These are phyloP conservation scores for Cornus florida DNA, from an alignment of 148 eudicot species.

Conservation along the genomic window DNA sequence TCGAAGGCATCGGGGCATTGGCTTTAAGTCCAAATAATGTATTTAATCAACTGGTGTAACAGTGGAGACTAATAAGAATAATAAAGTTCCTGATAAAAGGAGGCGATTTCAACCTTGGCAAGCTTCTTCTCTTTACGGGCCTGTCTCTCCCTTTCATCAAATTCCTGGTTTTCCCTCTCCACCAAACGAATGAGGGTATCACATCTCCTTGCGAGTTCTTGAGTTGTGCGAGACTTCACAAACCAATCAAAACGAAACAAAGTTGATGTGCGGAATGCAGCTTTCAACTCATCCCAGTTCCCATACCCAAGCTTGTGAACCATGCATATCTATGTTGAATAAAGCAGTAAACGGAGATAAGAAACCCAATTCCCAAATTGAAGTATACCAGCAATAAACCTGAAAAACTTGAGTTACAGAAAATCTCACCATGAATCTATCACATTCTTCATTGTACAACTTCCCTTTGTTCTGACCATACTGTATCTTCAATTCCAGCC, in stretches of 20 bases:
- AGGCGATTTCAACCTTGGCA: constrained; percentile 57
- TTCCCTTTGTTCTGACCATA: constrained; percentile 99
- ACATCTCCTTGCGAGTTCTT: constrained; percentile 97
- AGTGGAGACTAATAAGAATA: neutral
- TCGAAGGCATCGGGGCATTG: neutral
- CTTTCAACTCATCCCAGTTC: constrained; percentile 97
- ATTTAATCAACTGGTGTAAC: too few species aligned
- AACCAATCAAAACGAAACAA: constrained; percentile 97
- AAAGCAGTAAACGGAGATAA: neutral
- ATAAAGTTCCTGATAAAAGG: neutral
- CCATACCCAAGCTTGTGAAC: constrained; percentile 98
- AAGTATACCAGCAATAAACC: neutral
- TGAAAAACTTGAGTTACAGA: neutral
- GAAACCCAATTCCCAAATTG: neutral
- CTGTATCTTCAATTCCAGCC: constrained; percentile 94
- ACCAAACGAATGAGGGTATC: constrained; percentile 85
- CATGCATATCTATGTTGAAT: constrained; percentile 75
- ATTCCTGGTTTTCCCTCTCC: constrained; percentile 96
- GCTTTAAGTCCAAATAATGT: neutral
- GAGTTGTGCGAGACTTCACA: constrained; percentile 97
- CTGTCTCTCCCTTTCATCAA: constrained; percentile 93
- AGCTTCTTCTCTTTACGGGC: constrained; percentile 98
- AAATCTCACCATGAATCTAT: constrained; percentile 83
- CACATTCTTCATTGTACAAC: constrained; percentile 98
- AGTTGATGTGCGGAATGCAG: constrained; percentile 92